Conservation (phyloP, 768 basidiomycete genomes). For the Rhodocollybia butyracea region DNA sequence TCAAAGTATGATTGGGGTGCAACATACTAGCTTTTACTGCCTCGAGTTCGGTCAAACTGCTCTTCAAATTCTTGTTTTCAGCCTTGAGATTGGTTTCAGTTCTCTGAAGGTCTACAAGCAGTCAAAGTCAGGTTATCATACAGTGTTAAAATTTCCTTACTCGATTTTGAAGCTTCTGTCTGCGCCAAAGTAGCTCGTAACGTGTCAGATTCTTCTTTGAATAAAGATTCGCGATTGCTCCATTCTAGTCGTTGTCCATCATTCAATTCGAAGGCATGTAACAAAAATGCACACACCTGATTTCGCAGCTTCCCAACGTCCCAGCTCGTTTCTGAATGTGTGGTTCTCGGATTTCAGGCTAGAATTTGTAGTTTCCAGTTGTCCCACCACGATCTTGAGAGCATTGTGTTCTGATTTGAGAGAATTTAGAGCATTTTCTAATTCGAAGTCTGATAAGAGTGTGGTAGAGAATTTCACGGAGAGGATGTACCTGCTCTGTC, state of each 20-base stretch:
- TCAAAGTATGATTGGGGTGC: not conserved
- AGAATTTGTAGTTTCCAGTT: not conserved
- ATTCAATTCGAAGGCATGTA: not conserved
- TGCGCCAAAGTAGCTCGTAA: not conserved
- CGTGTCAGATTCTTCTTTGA: conserved; percentile 17
- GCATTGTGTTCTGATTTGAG: not conserved
- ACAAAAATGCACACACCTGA: conserved; percentile 21
- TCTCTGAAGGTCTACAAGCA: conserved; percentile 27
- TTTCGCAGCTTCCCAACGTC: conserved; percentile 27
- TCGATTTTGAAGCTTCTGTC: conserved; percentile 3
- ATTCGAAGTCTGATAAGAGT: not conserved
- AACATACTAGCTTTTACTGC: conserved; percentile 5
- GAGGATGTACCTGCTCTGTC: conserved; percentile 10
- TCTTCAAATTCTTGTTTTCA: conserved; percentile 5
- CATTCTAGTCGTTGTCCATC: not conserved
- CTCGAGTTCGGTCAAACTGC: not conserved
- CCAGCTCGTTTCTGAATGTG: conserved; percentile 24
- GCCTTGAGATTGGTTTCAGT: conserved; percentile 20
- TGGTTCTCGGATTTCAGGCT: conserved; percentile 20
- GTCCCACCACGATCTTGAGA: not conserved
- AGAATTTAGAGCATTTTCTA: not conserved
- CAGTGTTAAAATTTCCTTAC: not conserved
- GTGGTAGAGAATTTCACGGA: not conserved
- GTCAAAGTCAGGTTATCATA: not conserved
- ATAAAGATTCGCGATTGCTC: conserved; percentile 9